A percentile compares a stretch with the other conserved stretches of the same genome.
These are phyloP conservation scores for Aspergillus aculeatus DNA, from an alignment of 2,329 filamentous ascomycete genomes.

Conservation along the genomic window DNA sequence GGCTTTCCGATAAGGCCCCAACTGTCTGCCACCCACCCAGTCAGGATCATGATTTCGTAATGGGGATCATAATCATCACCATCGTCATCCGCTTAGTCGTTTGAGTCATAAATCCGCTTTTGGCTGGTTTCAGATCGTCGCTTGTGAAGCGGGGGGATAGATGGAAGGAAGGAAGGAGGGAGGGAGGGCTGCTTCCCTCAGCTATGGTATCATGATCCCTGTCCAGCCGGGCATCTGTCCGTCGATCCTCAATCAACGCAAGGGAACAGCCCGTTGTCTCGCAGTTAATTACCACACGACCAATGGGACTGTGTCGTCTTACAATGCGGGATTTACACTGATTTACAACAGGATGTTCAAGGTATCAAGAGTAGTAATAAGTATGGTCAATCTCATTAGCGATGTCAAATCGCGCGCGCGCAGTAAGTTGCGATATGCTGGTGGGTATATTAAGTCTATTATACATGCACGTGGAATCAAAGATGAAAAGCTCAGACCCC, in stretches of 20 bases:
- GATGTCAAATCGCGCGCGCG: slow-evolving; percentile 16
- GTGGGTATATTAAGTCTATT: slow-evolving; percentile 43
- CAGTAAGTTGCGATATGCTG: slow-evolving; percentile 24
- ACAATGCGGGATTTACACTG: neutral
- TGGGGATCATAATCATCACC: neutral
- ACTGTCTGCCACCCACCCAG: neutral
- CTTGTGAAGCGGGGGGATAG: neutral
- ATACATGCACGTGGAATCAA: slow-evolving; percentile 35
- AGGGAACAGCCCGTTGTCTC: neutral
- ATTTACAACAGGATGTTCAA: neutral
- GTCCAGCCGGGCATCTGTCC: neutral
- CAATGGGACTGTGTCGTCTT: neutral
- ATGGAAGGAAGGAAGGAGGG: too few relatives aligned
- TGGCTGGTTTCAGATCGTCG: neutral
- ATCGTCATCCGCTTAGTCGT: neutral
- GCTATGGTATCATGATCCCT: neutral
- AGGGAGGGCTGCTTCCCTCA: neutral
- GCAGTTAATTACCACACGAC: neutral
- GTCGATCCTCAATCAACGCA: neutral
- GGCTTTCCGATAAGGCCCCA: neutral
- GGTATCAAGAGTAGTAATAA: neutral
- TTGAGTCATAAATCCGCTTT: neutral
- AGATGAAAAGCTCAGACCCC: slow-evolving; percentile 12
- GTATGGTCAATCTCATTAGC: slow-evolving; percentile 7
- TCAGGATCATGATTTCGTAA: neutral